Conservation (phyloP, 2,329 filamentous ascomycete species). For the Microcyclosporella mali region DNA sequence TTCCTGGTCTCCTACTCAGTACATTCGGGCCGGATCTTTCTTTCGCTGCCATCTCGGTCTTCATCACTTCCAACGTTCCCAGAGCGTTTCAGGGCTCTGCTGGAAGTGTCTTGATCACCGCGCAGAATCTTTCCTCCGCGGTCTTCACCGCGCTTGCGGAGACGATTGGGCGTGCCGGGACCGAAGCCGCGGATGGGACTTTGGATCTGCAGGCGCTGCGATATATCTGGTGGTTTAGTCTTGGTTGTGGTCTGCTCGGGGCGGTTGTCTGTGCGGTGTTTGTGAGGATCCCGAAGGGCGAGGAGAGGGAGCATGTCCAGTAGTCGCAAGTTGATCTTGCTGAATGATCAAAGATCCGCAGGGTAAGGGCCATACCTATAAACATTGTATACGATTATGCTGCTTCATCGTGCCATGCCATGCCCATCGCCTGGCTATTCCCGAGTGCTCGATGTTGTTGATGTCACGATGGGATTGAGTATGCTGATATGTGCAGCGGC, state of each 20-base stretch:
- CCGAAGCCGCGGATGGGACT: not conserved
- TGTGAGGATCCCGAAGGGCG: not conserved
- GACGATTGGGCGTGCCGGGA: not conserved
- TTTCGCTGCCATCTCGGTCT: not conserved
- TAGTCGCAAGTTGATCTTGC: too few species aligned
- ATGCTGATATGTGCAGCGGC: too few species aligned
- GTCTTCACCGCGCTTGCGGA: not conserved
- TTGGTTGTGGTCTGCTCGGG: not conserved
- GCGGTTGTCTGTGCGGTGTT: not conserved
- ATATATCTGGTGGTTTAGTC: not conserved
- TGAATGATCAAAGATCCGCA: too few species aligned
- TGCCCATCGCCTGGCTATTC: too few species aligned
- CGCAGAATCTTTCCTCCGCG: not conserved
- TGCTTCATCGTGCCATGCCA: too few species aligned
- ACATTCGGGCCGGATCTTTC: not conserved
- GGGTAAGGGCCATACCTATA: too few species aligned
- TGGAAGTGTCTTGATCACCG: not conserved
- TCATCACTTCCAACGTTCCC: conserved; percentile 1
- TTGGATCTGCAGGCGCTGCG: not conserved
- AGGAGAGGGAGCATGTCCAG: too few species aligned
- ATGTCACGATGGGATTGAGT: too few species aligned
- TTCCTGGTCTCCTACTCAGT: not conserved
- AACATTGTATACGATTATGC: too few species aligned
- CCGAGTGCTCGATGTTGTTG: too few species aligned
- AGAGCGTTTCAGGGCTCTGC: not conserved